These are phyloP conservation scores for Trichoderma reesei DNA, from an alignment of 495 filamentous ascomycete species.

Conservation along the genomic window DNA sequence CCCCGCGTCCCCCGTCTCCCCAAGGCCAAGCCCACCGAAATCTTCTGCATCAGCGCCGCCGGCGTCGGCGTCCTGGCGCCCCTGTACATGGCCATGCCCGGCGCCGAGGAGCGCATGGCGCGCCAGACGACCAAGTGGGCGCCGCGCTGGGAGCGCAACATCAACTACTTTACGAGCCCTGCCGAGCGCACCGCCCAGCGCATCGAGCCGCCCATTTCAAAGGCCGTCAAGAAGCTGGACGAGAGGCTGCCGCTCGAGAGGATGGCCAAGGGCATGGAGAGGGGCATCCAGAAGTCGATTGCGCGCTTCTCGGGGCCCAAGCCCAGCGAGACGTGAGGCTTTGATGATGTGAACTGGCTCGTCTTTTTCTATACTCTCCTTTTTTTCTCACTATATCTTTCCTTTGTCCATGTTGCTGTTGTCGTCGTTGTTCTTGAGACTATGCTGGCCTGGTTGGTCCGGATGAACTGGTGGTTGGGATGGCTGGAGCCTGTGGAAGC, in stretches of 20 bases:
- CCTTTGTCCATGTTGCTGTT: background rate
- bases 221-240: constrained; percentile 31
- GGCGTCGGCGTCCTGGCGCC: constrained; percentile 35
- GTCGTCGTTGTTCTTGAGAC: background rate
- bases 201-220: constrained; percentile 30
- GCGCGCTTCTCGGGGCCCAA: constrained; percentile 17
- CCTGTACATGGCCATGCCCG: constrained; percentile 38
- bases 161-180: constrained; percentile 33
- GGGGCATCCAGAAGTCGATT: constrained; percentile 31
- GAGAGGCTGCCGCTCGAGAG: constrained; percentile 33
- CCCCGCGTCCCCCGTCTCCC: constrained; percentile 39
- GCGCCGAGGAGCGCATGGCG: constrained; percentile 34
- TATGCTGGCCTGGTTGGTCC: too few relatives aligned
- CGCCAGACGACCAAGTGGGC: constrained; percentile 37
- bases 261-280: constrained; percentile 32
- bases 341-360: too few relatives aligned
- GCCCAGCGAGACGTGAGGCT: background rate
- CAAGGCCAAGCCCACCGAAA: constrained; percentile 27
- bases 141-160: constrained; percentile 41
- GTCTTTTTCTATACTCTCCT: background rate
- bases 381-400: background rate
- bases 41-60: constrained; percentile 33
- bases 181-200: constrained; percentile 33
- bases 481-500: background rate
- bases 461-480: background rate